Conservation (phyloP, 176 grass and related monocot genomes). For the Chloris gayana region DNA sequence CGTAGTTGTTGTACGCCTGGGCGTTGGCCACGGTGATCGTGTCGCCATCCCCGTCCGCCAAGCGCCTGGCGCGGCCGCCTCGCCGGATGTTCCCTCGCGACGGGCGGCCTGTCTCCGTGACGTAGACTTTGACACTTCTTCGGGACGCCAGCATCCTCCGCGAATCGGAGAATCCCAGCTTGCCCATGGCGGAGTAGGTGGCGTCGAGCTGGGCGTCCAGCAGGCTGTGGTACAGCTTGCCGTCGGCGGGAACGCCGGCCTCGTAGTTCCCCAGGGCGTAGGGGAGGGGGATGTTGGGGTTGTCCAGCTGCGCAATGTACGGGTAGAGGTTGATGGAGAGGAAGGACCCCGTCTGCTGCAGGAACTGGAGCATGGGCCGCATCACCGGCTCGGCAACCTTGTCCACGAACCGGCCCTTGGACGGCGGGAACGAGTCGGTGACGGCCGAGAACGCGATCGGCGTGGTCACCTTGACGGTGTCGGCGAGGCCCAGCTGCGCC, state of each 20-base stretch:
- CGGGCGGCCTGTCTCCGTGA: conserved; percentile 55
- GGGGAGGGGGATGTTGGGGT: conserved; percentile 43
- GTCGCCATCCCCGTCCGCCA: not conserved
- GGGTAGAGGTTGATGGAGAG: conserved; percentile 64
- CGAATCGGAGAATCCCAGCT: not conserved
- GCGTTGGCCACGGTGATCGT: conserved; percentile 35
- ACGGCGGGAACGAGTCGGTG: conserved; percentile 42
- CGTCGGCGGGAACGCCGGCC: conserved; percentile 19
- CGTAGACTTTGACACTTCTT: conserved; percentile 13
- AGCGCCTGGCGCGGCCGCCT: not conserved
- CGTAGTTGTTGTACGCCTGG: conserved; percentile 51
- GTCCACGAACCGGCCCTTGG: conserved; percentile 43
- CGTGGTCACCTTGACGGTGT: conserved; percentile 59
- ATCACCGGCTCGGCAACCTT: conserved; percentile 61
- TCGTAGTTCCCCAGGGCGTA: conserved; percentile 42
- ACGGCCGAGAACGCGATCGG: conserved; percentile 55
- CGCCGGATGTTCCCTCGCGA: not conserved
- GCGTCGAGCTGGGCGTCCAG: conserved; percentile 76
- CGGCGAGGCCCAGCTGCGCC: conserved; percentile 37
- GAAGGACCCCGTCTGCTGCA: conserved; percentile 46
- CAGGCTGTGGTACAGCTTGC: conserved; percentile 51
- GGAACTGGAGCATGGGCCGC: conserved; percentile 57
- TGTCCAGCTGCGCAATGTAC: conserved; percentile 47
- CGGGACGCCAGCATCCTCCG: not conserved
- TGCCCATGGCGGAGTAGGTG: conserved; percentile 49